phyloP scores from a whole-genome alignment of 2,329 filamentous ascomycete genomes.

The Nemania bipapillata region DNA sequence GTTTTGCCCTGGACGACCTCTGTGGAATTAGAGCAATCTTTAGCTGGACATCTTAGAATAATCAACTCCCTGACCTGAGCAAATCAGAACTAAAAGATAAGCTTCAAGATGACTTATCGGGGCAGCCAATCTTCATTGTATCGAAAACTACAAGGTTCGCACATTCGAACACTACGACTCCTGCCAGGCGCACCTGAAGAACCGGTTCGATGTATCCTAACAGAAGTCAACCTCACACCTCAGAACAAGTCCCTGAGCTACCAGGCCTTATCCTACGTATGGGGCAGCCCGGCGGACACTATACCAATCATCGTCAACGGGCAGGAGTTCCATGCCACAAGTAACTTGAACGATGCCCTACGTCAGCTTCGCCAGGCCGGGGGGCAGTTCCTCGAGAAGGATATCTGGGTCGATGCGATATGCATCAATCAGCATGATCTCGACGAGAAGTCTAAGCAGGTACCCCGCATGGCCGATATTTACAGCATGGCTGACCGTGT shows the following conservation, averaged over 20 bases:
- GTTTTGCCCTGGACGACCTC: too few relatives aligned
- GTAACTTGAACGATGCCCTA: slow-evolving; percentile 1
- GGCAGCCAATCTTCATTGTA: neutral
- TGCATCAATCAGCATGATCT: slow-evolving; percentile 7
- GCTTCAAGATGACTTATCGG: neutral
- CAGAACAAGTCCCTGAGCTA: neutral
- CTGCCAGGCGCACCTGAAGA: neutral
- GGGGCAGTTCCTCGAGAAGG: neutral
- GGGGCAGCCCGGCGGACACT: neutral
- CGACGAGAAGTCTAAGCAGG: slow-evolving; percentile 1
- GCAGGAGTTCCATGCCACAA: neutral
- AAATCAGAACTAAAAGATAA: too few relatives aligned
- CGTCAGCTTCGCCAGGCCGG: neutral
- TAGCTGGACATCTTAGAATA: too few relatives aligned
- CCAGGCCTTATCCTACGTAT: neutral
- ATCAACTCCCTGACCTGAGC: too few relatives aligned
- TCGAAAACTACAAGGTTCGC: neutral
- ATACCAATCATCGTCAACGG: neutral
- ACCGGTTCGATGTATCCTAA: neutral
- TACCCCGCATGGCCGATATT: neutral
- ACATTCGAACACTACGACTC: neutral
- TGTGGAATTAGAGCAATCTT: too few relatives aligned
- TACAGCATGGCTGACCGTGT: slow-evolving; percentile 5
- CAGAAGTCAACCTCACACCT: neutral
- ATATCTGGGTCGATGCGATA: neutral